A percentile compares a stretch with the other conserved stretches of the same genome.
Evolutionary conservation across 345 rosid genomes (phyloP).

Genomic region (Bruguiera parviflora): DNA sequence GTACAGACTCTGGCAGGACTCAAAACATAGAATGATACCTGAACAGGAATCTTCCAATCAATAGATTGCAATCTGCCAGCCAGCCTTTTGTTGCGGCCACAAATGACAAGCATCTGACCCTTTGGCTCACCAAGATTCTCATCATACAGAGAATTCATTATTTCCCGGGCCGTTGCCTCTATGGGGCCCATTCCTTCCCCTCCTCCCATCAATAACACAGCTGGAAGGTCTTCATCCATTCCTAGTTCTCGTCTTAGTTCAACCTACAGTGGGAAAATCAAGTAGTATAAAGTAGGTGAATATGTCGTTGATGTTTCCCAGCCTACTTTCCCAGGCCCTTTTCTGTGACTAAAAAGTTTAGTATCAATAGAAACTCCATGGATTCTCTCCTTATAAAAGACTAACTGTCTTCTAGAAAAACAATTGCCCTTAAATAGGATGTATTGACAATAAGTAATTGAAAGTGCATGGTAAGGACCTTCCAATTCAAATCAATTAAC

Average conservation of each 20-base stretch:
- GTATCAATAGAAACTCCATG: no score
- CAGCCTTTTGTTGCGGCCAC: constrained; percentile 90
- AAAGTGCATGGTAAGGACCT: background rate
- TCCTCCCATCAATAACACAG: constrained; percentile 97
- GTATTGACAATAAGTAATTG: background rate
- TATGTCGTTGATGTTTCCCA: background rate
- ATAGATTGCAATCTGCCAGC: constrained; percentile 58
- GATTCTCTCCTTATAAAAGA: no score
- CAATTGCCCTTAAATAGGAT: no score
- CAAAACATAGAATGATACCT: constrained; percentile 41
- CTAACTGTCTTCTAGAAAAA: no score
- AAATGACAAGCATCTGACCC: constrained; percentile 87
- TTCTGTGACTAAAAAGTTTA: no score
- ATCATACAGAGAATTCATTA: constrained; percentile 73
- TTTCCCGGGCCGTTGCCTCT: constrained; percentile 89
- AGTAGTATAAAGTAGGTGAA: constrained; percentile 6
- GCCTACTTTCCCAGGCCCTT: no score
- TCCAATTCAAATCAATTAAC: background rate
- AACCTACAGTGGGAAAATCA: constrained; percentile 5
- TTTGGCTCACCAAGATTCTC: constrained; percentile 70
- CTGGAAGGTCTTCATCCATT: constrained; percentile 93
- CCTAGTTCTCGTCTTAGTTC: constrained; percentile 80
- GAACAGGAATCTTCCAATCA: constrained; percentile 87
- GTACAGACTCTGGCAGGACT: background rate
- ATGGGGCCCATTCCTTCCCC: constrained; percentile 99